phyloP scores from a whole-genome alignment of 257 asterid genomes.

The Prunella vulgaris region DNA sequence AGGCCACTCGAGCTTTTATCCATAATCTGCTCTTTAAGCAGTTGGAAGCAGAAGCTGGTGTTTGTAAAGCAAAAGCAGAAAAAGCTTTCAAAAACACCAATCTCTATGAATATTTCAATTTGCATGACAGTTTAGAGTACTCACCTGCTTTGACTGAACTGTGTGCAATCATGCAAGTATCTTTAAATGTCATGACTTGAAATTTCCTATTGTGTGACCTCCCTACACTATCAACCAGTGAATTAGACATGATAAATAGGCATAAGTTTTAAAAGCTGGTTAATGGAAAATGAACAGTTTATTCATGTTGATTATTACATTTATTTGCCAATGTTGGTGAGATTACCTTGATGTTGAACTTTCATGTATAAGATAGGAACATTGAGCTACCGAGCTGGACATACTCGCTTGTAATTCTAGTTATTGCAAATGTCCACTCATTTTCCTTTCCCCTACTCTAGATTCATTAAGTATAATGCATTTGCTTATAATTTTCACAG shows the following conservation, averaged over 20 bases:
- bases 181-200: neutral
- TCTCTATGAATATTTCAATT: conserved; percentile 1
- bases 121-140: conserved; percentile 3
- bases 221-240: neutral
- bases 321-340: neutral
- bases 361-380: neutral
- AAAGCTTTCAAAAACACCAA: neutral
- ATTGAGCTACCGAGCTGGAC: neutral
- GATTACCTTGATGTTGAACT: neutral
- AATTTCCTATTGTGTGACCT: neutral
- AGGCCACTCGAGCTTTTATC: neutral
- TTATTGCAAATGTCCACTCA: neutral
- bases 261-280: neutral
- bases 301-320: neutral
- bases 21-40: neutral
- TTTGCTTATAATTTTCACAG: conserved; percentile 34
- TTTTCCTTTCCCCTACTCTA: neutral
- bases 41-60: neutral
- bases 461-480: neutral
- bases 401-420: neutral
- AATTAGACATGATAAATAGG: neutral
- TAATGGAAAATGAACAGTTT: neutral
- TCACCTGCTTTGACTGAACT: conserved; percentile 3
- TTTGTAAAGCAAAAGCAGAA: neutral
- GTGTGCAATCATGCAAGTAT: neutral